Evolutionary conservation across 768 basidiomycete species (phyloP).

Genomic region (Trametes sanguinea): DNA sequence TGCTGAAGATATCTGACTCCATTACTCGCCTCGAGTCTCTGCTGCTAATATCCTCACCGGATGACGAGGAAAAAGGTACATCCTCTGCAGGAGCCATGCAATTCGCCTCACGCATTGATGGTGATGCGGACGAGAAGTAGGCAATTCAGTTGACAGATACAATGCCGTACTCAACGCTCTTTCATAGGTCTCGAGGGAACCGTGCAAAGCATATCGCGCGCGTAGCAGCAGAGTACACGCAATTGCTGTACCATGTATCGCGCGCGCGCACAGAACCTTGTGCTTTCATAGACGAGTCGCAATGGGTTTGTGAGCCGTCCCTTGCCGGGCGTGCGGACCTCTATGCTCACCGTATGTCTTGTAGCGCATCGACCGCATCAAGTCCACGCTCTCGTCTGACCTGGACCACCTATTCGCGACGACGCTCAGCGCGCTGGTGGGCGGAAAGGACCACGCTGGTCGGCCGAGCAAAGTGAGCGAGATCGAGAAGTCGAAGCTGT

Average conservation of each 20-base stretch:
- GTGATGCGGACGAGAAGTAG: conserved; percentile 45
- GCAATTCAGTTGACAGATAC: conserved; percentile 29
- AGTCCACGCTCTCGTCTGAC: conserved; percentile 82
- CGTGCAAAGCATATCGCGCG: conserved; percentile 80
- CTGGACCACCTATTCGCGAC: conserved; percentile 79
- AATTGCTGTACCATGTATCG: conserved; percentile 84
- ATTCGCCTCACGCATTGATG: conserved; percentile 37
- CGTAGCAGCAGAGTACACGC: conserved; percentile 89
- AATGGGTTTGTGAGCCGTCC: conserved; percentile 63
- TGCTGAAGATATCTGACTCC: conserved; percentile 92
- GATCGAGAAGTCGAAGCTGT: conserved; percentile 61
- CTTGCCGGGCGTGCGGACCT: conserved; percentile 16
- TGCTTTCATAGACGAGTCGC: conserved; percentile 77
- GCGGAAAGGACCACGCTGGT: conserved; percentile 38
- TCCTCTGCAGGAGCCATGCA: conserved; percentile 39
- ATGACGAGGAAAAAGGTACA: conserved; percentile 41
- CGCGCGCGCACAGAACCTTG: conserved; percentile 82
- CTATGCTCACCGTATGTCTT: conserved; percentile 9
- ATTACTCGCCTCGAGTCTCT: conserved; percentile 86
- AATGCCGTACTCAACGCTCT: not conserved
- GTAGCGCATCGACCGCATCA: conserved; percentile 81
- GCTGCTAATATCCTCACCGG: conserved; percentile 64
- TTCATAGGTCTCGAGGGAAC: conserved; percentile 54
- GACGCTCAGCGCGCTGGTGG: conserved; percentile 54
- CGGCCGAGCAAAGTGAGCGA: conserved; percentile 54